phyloP scores from a whole-genome alignment of 2,329 filamentous ascomycete species.

The Zasmidium angulare region DNA sequence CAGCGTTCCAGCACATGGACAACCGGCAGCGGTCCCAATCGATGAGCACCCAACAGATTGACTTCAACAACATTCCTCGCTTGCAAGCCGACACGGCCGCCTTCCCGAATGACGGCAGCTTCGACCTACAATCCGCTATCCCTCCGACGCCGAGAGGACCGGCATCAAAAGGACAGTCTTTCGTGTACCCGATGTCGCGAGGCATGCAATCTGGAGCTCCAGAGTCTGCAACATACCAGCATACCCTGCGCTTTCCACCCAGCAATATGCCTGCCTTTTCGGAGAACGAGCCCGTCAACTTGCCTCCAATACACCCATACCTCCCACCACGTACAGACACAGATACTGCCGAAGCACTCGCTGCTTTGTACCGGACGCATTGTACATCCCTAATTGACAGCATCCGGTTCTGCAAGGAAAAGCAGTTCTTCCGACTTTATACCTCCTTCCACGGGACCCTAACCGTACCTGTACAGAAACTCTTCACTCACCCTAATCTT shows the following conservation, averaged over 20 bases:
- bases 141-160: slow-evolving; percentile 36
- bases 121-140: slow-evolving; percentile 31
- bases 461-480: slow-evolving; percentile 92
- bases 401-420: slow-evolving; percentile 93
- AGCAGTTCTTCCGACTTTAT: slow-evolving; percentile 93
- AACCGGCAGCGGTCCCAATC: slow-evolving; percentile 32
- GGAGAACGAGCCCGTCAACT: slow-evolving; percentile 68
- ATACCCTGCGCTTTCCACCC: slow-evolving; percentile 62
- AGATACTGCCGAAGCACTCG: slow-evolving; percentile 81
- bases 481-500: slow-evolving; percentile 77
- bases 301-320: slow-evolving; percentile 85
- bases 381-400: slow-evolving; percentile 94
- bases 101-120: slow-evolving; percentile 41
- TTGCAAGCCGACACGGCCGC: slow-evolving; percentile 50
- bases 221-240: slow-evolving; percentile 57
- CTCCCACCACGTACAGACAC: slow-evolving; percentile 78
- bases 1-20: slow-evolving; percentile 18
- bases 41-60: slow-evolving; percentile 31
- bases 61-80: slow-evolving; percentile 44
- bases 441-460: slow-evolving; percentile 94
- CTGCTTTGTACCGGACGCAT: slow-evolving; percentile 87
- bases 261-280: slow-evolving; percentile 57
- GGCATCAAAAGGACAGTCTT: slow-evolving; percentile 46
- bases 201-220: slow-evolving; percentile 42
- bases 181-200: slow-evolving; percentile 46